phyloP scores from a whole-genome alignment of 2,329 filamentous ascomycete species.

The Tolypocladium ophioglossoides region DNA sequence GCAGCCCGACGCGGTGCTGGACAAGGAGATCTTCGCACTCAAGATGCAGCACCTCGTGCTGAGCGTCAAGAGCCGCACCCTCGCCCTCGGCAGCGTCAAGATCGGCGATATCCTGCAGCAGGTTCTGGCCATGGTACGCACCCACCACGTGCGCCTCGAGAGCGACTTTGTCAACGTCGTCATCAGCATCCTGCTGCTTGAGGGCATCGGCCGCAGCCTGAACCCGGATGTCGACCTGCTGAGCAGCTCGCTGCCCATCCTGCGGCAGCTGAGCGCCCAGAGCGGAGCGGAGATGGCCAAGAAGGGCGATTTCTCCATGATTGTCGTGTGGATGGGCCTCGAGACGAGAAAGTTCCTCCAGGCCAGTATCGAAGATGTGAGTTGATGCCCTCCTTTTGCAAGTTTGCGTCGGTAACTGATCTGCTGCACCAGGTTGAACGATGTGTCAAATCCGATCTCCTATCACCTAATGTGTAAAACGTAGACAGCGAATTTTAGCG shows the following conservation, averaged over 20 bases:
- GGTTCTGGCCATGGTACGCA: slow-evolving; percentile 82
- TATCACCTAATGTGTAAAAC: slow-evolving; percentile 73
- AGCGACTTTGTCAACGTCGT: slow-evolving; percentile 99
- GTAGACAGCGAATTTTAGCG: background rate
- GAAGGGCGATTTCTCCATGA: slow-evolving; percentile 69
- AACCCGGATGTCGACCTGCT: slow-evolving; percentile 85
- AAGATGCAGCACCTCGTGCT: slow-evolving; percentile 96
- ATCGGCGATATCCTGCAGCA: slow-evolving; percentile 92
- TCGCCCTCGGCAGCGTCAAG: slow-evolving; percentile 87
- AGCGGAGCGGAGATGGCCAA: slow-evolving; percentile 60
- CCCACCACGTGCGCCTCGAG: slow-evolving; percentile 87
- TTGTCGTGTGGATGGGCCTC: slow-evolving; percentile 83
- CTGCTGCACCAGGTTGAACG: slow-evolving; percentile 53
- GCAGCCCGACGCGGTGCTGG: slow-evolving; percentile 81
- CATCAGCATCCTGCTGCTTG: slow-evolving; percentile 82
- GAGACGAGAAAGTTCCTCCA: slow-evolving; percentile 85
- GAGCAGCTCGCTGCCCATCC: slow-evolving; percentile 74
- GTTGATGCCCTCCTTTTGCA: slow-evolving; percentile 21
- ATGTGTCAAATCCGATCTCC: slow-evolving; percentile 82
- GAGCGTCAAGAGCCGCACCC: slow-evolving; percentile 78
- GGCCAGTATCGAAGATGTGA: slow-evolving; percentile 77
- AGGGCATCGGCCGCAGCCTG: slow-evolving; percentile 82
- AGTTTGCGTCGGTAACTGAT: slow-evolving; percentile 4
- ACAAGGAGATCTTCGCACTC: slow-evolving; percentile 82
- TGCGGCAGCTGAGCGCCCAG: slow-evolving; percentile 76